Base-by-base conservation (phyloP, 768 basidiomycete species). In the Phlegmacium glaucopus region DNA sequence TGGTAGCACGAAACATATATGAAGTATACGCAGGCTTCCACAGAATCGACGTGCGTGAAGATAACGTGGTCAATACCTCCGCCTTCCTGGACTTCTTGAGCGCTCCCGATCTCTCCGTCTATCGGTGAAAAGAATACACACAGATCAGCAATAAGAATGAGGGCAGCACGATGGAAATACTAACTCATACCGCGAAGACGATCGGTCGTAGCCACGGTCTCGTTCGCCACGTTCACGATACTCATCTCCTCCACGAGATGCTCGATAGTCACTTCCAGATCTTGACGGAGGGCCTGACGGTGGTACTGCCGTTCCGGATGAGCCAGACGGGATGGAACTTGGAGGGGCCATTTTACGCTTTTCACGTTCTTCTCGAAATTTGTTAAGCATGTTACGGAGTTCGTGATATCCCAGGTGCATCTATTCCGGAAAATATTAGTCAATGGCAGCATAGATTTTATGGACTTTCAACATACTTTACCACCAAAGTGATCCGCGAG, bases 351-450 rank as follows among this genome's bases (percentile, higher is more conserved):
- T 74, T 62, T 81, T 83, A 61, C 87, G 83, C 69, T 88, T 89
- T 65, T 90, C 87, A 50, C 94, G 85, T 44, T 93, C 89, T 63
- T 94, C 94, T 53, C 85, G 84, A 69, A 97, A 96, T 62, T 91
- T 89, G 49, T 74, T 66, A 44, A 99, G 77, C 82, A 96, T 89
- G 69, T 94, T 90, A 47, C 96, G 90, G 52, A 99, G 77, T 70
- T 98, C 94, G 66, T 97, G 94, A 72, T 99, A 99, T 9, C 96
- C 96, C 61, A 98, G 69, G 75, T 98, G 96, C 91, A 99, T 95
- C 96, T 97, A 65, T 44, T 62, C 59, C 25, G 30, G 51, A 62
- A 57, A 63, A 60, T 56, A 56, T 51, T 62, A 57, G 57, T 56
- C 41, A 45, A 50, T 22, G 39, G 39, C 40, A 45, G 55, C 56